Base-by-base conservation (phyloP, 768 basidiomycete genomes). In the Tricholomella constricta region DNA sequence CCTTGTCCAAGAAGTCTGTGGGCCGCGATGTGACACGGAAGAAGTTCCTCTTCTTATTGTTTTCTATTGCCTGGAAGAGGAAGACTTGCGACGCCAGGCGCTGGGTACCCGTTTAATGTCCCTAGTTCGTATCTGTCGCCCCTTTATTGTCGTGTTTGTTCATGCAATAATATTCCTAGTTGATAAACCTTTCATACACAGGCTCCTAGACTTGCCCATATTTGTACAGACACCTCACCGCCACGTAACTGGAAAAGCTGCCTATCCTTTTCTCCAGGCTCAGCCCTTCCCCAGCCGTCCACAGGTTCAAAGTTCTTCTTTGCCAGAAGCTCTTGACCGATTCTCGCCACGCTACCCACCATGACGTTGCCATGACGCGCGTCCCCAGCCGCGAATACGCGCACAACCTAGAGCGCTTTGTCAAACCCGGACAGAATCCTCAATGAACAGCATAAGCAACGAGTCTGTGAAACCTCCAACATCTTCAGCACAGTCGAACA, bases 21-120 rank as follows among this genome's bases (percentile, higher is more conserved):
- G 73, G 23, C 67, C 76, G 6, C 77, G 84, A 61, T 86, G 84
- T 79, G 85, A 87, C 25, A 70, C 74, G 14, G 76, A 76, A n/a
- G n/a, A n/a, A 27, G 68, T 67, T 19, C 78, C 82, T 1, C 65
- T 87, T 15, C 77, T 81, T 45, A 72, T 85, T 31, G 57, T 74
- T 31, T 72, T 77, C 42, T 62, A 67, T 38, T 71, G 74, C 45
- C 38, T 75, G 36, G 38, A 61, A 34, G 73, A 79, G 48, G 40
- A 54, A 34, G 65, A 70, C 10, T 40, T 61, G 32, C 55, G 65
- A 35, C 67, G 63, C 20, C 71, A 67, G 53, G 58, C 46, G 8
- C 59, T 73, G 57, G 74, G 75, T n/a, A 52, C 52, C 35, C 74
- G 71, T 38, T 49, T 78, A 31, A 49, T 72, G 53, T 54, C 56